Evolutionary conservation across 768 basidiomycete genomes (phyloP).

Genomic region (Pleurotus ostreatus): DNA sequence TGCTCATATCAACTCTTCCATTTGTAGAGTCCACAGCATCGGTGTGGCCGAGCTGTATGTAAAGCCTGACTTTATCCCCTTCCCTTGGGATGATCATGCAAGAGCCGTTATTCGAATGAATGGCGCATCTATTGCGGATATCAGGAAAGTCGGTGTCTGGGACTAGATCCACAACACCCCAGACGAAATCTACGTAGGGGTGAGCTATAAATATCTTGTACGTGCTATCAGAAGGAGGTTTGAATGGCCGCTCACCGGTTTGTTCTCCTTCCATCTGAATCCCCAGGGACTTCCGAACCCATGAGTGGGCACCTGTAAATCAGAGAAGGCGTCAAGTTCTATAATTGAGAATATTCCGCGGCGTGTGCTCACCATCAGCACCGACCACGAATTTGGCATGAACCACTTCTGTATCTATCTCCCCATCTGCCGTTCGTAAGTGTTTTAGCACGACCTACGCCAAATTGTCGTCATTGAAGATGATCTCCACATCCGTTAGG

Average conservation of each 20-base stretch:
- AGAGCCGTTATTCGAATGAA: slow-evolving; percentile 68
- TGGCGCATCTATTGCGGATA: slow-evolving; percentile 56
- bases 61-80: slow-evolving; percentile 62
- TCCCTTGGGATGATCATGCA: slow-evolving; percentile 77
- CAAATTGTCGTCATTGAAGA: not conserved
- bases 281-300: slow-evolving; percentile 66
- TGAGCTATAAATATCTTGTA: not conserved
- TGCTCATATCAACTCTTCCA: slow-evolving; percentile 51
- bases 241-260: slow-evolving; percentile 17
- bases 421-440: slow-evolving; percentile 27
- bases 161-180: slow-evolving; percentile 76
- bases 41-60: slow-evolving; percentile 59
- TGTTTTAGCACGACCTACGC: slow-evolving; percentile 43
- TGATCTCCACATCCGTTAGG: not conserved
- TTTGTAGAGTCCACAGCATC: slow-evolving; percentile 39
- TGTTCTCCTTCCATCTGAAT: slow-evolving; percentile 80
- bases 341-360: not conserved
- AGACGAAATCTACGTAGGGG: slow-evolving; percentile 50
- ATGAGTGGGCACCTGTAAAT: slow-evolving; percentile 70
- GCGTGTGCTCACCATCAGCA: slow-evolving; percentile 50
- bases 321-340: not conserved
- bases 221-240: not conserved
- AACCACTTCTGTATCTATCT: slow-evolving; percentile 49
- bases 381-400: slow-evolving; percentile 75
- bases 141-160: slow-evolving; percentile 79